A percentile compares a stretch with the other conserved stretches of the same genome.
phyloP scores from a whole-genome alignment of 441 rosid genomes.

The Erodium moschatum region DNA sequence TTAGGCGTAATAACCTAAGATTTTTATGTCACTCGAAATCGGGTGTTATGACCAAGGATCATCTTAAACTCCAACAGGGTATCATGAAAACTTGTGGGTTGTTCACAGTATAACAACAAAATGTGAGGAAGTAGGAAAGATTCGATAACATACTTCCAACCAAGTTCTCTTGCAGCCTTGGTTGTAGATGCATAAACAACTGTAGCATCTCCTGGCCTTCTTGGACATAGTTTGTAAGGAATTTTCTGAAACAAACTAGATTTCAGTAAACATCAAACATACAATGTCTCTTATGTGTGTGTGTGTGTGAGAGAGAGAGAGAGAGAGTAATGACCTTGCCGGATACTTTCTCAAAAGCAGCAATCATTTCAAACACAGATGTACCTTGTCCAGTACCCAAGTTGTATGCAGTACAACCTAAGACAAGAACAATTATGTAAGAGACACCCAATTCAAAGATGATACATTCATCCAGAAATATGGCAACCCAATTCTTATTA shows the following conservation, averaged over 20 bases:
- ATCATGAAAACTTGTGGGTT: too few species aligned
- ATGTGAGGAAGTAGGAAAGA: neutral
- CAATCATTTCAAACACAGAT: conserved; percentile 64
- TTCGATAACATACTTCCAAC: conserved; percentile 53
- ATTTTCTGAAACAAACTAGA: conserved; percentile 48
- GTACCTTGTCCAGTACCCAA: conserved; percentile 59
- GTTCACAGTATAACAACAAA: neutral
- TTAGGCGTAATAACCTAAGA: too few species aligned
- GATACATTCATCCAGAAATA: neutral
- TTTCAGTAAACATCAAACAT: neutral
- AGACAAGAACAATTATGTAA: neutral
- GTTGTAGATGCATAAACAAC: conserved; percentile 70
- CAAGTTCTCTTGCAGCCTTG: conserved; percentile 73
- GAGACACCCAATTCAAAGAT: neutral
- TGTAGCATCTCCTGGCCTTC: conserved; percentile 91
- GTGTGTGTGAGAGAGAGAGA: neutral
- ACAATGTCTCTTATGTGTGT: neutral
- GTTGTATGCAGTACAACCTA: conserved; percentile 60
- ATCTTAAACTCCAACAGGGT: neutral
- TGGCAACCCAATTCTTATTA: too few species aligned
- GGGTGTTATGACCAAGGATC: neutral
- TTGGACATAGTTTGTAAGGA: conserved; percentile 64
- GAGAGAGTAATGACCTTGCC: conserved; percentile 48
- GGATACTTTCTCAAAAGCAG: conserved; percentile 69
- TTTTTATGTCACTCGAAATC: neutral